Evolutionary conservation across 2,329 filamentous ascomycete genomes (phyloP), one percentile per base, ranked within the genome.

Genomic region (Ascochyta rabiei): DNA sequence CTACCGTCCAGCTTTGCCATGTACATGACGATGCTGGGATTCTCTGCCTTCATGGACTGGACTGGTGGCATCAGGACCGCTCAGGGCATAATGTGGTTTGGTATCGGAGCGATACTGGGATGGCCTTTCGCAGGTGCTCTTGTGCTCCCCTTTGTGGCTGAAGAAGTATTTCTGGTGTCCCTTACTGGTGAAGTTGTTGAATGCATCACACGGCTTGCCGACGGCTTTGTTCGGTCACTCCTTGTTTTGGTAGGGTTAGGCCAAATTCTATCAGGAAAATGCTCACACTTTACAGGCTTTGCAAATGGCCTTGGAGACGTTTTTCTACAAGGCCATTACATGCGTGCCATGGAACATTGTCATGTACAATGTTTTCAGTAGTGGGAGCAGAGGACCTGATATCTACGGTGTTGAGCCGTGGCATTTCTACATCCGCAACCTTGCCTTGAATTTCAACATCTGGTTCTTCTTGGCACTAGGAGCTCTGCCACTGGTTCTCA

Each of bases 371-470:
- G 86, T 99, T 38, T 93, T 99, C 71, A 89, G 90, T 7, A 86
- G 86, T 6, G 84, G 85, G 0, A 90, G 87, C 28, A 83, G 81
- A 70, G 95, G 93, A 0, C 95, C 95, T 0, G 85, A 96, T 50
- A 89, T 99, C 31, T 99, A 97, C 68, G 95, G 95, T 39, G 96
- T 91, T 0, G 95, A 99, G 76, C 91, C 93, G 1, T 98, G 93
- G 95, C 89, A 93, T 48, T 99, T 97, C 73, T 99, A 99, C 76
- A 82, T 96, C 65, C 89, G 90, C 66, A 99, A 99, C 67, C 79
- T 99, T 38, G 79, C 89, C 15, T 82, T 99, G 54, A 99, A 99
- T 78, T 99, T 98, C 81, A 96, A 98, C 71, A 76, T 96, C 41
- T 98, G 93, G 91, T 93, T 97, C 65, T 70, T 91, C 10, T 81